Conservation (phyloP, 192 early-diverging fungal genomes). For the Entomortierella lignicola region DNA sequence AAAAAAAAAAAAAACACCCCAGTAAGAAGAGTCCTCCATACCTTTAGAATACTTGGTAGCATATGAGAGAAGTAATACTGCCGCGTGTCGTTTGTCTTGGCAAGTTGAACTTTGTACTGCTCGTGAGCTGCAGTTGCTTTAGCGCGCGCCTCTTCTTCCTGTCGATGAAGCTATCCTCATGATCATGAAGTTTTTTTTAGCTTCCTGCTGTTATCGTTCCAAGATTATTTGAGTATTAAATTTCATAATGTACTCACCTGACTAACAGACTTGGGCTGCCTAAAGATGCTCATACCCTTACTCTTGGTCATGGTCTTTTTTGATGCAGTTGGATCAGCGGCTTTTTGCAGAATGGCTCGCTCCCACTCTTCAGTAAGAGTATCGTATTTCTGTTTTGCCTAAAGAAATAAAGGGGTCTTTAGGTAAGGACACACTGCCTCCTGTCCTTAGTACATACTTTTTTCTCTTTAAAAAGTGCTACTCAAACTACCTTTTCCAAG, state of each 20-base stretch:
- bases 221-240: no score
- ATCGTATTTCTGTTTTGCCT: slow-evolving; percentile 86
- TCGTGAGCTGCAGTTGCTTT: slow-evolving; percentile 87
- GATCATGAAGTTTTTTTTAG: no score
- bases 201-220: no score
- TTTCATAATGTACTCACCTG: slow-evolving; percentile 60
- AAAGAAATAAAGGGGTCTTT: neutral
- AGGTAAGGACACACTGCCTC: neutral
- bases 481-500: slow-evolving; percentile 82
- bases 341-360: slow-evolving; percentile 69
- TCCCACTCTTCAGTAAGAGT: slow-evolving; percentile 88
- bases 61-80: slow-evolving; percentile 82
- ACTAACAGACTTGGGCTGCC: slow-evolving; percentile 64
- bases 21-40: slow-evolving; percentile 31
- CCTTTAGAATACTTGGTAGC: slow-evolving; percentile 85
- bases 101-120: slow-evolving; percentile 84
- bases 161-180: slow-evolving; percentile 69
- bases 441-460: neutral
- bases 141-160: slow-evolving; percentile 88
- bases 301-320: slow-evolving; percentile 63
- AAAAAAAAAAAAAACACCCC: no score
- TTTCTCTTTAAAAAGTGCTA: neutral
- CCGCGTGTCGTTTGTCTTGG: slow-evolving; percentile 78
- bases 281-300: slow-evolving; percentile 63
- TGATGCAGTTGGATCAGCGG: slow-evolving; percentile 47